Evolutionary conservation across 495 filamentous ascomycete genomes (phyloP), one percentile per base, ranked within the genome.

Genomic region (Saxispiralis lemnorum): DNA sequence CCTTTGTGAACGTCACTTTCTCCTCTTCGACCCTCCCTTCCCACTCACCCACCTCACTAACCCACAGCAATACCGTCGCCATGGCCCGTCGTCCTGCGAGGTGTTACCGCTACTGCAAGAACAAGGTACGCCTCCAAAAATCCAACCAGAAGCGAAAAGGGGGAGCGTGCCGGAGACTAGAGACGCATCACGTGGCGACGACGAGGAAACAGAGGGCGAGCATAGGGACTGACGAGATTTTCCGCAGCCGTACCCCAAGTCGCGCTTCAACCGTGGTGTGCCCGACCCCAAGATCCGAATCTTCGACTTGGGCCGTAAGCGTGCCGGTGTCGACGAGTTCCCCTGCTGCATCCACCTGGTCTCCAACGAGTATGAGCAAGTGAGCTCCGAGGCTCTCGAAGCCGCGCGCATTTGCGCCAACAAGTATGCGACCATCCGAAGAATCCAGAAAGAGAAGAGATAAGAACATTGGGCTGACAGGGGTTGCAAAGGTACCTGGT

Each of bases 61-160:
- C 39, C 65, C 70, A 57, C 65, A 57, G 60, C 62, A 64, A 63
- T 65, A 69, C 70, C 69, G 67, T 78, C 77, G 82, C 76, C 68
- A 97, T 97, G 89, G 89, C 89, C 62, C 82, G 89, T 65, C 83
- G 89, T 74, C 89, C 89, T 57, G 89, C 89, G 56, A 76, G 92
- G 71, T 97, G 89, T 71, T 97, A 97, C 78, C 86, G 89, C 66
- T 97, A 97, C 79, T 97, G 89, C 84, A 96, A 96, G 84, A 95
- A 95, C 80, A 94, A 94, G 88, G 83, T 89, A 64, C 67, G 79
- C 73, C 33, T 24, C 43, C 1, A 31, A 35, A 11, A 38, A 35
- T 21, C 6, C 13, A 17, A 13, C 12, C 41, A 31, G 24, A 16
- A 41, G 44, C 15, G 44, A 52, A 41, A 20, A 54, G 40, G 16